Percentiles rank a stretch among this genome's conserved stretches.
Conservation (phyloP, 345 rosid species). For the Rhodamnia rubescens region DNA sequence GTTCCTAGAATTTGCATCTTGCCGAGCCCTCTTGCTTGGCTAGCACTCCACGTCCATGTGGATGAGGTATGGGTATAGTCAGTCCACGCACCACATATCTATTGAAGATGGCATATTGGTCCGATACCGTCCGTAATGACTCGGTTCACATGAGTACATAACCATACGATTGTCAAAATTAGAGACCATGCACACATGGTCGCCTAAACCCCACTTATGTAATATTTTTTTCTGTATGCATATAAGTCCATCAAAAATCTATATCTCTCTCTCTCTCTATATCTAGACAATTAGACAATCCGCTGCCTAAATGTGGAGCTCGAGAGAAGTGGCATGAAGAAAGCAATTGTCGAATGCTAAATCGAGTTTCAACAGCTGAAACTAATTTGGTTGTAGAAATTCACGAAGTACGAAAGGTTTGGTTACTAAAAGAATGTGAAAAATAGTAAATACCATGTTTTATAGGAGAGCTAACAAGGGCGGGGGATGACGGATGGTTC, state of each 20-base stretch:
- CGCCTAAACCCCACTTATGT: background rate
- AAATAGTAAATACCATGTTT: background rate
- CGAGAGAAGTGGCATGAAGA: background rate
- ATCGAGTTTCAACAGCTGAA: background rate
- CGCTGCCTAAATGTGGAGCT: background rate
- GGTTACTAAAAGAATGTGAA: background rate
- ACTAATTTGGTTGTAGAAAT: background rate
- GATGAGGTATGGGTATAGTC: background rate
- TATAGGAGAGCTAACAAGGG: background rate
- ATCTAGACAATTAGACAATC: background rate
- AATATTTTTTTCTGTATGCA: background rate
- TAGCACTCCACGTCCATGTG: background rate
- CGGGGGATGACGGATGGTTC: background rate
- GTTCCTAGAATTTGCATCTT: background rate
- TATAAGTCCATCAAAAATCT: background rate
- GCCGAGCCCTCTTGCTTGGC: background rate
- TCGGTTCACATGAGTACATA: fast-evolving
- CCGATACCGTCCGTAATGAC: background rate
- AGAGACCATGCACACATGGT: background rate
- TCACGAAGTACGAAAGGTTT: background rate
- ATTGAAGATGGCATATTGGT: fast-evolving
- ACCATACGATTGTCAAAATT: background rate
- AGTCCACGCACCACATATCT: background rate
- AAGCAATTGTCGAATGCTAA: background rate
- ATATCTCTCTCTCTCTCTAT: too few species aligned